A percentile compares a stretch with the other conserved stretches of the same genome.
Conservation (phyloP, 441 rosid genomes). For the Brassica balearica region DNA sequence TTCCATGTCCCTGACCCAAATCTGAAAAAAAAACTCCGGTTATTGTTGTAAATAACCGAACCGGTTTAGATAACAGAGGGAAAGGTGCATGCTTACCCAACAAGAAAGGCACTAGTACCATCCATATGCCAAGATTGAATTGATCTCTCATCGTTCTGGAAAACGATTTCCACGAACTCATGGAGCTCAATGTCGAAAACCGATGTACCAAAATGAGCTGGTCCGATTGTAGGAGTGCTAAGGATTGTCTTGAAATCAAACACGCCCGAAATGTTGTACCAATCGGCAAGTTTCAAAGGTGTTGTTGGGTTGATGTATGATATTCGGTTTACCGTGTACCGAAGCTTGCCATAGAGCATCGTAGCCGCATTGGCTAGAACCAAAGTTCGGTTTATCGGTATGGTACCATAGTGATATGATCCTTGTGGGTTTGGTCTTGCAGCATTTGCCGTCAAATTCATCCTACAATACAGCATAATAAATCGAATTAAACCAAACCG, state of each 20-base stretch:
- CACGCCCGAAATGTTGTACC: conserved; percentile 72
- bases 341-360: conserved; percentile 57
- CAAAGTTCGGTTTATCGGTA: conserved; percentile 56
- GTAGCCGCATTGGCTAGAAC: conserved; percentile 58
- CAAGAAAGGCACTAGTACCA: conserved; percentile 68
- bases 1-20: conserved; percentile 69
- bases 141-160: conserved; percentile 66
- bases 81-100: conserved; percentile 53
- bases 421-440: conserved; percentile 99
- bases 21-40: conserved; percentile 38
- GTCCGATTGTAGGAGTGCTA: conserved; percentile 51
- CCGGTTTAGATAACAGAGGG: conserved; percentile 14
- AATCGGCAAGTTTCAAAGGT: conserved; percentile 85
- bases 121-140: conserved; percentile 86
- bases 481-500: background rate
- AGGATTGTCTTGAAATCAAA: conserved; percentile 57
- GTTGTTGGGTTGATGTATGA: conserved; percentile 69
- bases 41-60: conserved; percentile 10
- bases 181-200: conserved; percentile 60
- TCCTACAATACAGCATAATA: conserved; percentile 42
- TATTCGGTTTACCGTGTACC: conserved; percentile 73
- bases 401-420: conserved; percentile 78
- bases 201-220: conserved; percentile 51
- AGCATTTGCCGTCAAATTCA: conserved; percentile 87
- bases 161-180: conserved; percentile 72